Conservation (phyloP, 495 filamentous ascomycete species). For the Amniculicola lignicola region DNA sequence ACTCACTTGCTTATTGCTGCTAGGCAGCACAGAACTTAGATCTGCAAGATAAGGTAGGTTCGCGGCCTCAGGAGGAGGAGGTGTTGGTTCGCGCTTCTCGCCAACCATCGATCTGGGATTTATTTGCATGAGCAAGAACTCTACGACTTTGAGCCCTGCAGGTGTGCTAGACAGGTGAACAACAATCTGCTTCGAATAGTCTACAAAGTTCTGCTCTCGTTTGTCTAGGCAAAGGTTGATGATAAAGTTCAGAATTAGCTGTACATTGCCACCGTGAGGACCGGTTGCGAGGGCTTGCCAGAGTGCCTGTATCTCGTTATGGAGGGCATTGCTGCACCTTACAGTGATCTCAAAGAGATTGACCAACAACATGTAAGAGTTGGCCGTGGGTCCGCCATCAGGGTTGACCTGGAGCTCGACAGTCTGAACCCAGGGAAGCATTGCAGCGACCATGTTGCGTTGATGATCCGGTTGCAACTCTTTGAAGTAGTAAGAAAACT, state of each 20-base stretch:
- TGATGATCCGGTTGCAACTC: conserved; percentile 74
- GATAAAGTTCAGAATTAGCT: conserved; percentile 91
- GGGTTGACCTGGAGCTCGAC: conserved; percentile 94
- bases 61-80: conserved; percentile 68
- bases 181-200: conserved; percentile 95
- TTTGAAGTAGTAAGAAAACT: conserved; percentile 89
- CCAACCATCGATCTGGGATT: conserved; percentile 87
- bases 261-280: conserved; percentile 90
- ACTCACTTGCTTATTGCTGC: conserved; percentile 74
- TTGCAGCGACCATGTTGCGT: conserved; percentile 88
- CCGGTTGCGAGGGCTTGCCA: conserved; percentile 97
- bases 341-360: conserved; percentile 97
- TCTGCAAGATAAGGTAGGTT: conserved; percentile 87
- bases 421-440: conserved; percentile 92
- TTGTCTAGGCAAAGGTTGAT: conserved; percentile 88
- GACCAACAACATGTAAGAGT: conserved; percentile 90
- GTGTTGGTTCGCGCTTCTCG: conserved; percentile 70
- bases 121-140: conserved; percentile 87
- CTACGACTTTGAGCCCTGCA: conserved; percentile 86
- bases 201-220: conserved; percentile 94
- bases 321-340: conserved; percentile 77
- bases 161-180: conserved; percentile 91
- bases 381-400: conserved; percentile 81
- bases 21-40: conserved; percentile 70
- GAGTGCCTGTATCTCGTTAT: conserved; percentile 94